Evolutionary conservation across 371 early-diverging fungal species (phyloP).

Genomic region (Parasitella parasitica): DNA sequence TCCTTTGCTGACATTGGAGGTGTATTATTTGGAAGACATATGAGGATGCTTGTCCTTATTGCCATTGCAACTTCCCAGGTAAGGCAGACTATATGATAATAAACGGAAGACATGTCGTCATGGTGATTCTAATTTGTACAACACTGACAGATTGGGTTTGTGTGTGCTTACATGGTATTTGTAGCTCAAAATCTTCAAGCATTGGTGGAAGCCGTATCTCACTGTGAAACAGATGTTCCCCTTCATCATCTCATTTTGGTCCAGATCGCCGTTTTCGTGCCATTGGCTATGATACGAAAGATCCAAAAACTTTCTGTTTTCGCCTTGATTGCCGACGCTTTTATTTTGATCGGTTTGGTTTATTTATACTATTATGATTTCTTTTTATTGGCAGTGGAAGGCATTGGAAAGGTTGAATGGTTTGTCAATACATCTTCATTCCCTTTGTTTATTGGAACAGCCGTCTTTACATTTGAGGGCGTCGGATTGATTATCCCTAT

Average conservation of each 20-base stretch:
- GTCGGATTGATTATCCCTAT: constrained; percentile 78
- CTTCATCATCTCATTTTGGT: constrained; percentile 58
- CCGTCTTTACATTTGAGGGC: constrained; percentile 89
- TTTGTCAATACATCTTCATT: constrained; percentile 61
- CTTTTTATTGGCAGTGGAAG: constrained; percentile 54
- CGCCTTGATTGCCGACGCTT: constrained; percentile 81
- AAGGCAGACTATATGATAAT: constrained; percentile 2
- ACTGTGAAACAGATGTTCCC: constrained; percentile 33
- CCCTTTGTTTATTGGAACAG: constrained; percentile 83
- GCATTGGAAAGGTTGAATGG: constrained; percentile 56
- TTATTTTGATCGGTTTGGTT: constrained; percentile 76
- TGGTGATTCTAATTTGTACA: background rate
- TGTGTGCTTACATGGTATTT: constrained; percentile 88
- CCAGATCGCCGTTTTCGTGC: constrained; percentile 77
- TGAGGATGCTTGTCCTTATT: constrained; percentile 67
- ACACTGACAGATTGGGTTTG: constrained; percentile 67
- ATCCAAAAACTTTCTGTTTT: constrained; percentile 80
- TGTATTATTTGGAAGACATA: constrained; percentile 69
- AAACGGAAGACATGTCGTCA: background rate
- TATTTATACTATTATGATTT: constrained; percentile 85
- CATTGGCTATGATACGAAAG: constrained; percentile 80
- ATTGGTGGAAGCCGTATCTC: constrained; percentile 58
- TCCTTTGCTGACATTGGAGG: constrained; percentile 75
- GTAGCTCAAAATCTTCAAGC: constrained; percentile 82
- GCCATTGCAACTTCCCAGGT: constrained; percentile 82